These are phyloP conservation scores for Geotrichum restrictum DNA, from an alignment of 1,139 yeast genomes.

Conservation along the genomic window DNA sequence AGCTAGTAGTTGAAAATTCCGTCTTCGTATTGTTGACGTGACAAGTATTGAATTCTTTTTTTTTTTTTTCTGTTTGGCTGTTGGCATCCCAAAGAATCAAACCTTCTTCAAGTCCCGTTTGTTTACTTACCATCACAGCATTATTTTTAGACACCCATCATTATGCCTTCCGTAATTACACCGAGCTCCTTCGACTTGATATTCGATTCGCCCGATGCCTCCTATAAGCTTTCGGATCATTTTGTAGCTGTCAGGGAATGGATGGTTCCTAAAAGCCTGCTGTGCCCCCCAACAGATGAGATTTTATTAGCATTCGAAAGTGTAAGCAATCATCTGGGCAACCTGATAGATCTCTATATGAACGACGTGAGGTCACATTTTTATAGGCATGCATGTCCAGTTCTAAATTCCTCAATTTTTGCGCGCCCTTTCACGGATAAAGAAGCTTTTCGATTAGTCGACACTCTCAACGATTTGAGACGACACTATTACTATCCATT, in stretches of 20 bases:
- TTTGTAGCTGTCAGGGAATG: conserved; percentile 7
- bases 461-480: conserved; percentile 25
- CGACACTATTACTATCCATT: conserved; percentile 29
- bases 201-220: background rate
- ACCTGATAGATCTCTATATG: conserved; percentile 8
- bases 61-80: background rate
- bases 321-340: background rate
- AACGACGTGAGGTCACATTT: conserved; percentile 14
- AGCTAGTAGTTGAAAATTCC: background rate
- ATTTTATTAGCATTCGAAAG: conserved; percentile 1
- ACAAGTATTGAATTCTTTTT: background rate
- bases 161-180: conserved; percentile 1
- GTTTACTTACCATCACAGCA: background rate
- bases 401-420: background rate
- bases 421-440: background rate
- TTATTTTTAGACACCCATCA: background rate
- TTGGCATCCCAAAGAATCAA: background rate
- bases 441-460: conserved; percentile 1
- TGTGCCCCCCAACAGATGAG: conserved; percentile 5
- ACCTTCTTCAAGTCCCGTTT: background rate
- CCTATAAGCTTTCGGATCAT: background rate
- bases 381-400: conserved; percentile 1
- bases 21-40: background rate
- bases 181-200: background rate
- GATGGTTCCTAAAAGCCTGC: conserved; percentile 14